Evolutionary conservation across 1,284 basidiomycete species (phyloP), one percentile per base, ranked within the genome.

Genomic region (Polyporus tsugae): DNA sequence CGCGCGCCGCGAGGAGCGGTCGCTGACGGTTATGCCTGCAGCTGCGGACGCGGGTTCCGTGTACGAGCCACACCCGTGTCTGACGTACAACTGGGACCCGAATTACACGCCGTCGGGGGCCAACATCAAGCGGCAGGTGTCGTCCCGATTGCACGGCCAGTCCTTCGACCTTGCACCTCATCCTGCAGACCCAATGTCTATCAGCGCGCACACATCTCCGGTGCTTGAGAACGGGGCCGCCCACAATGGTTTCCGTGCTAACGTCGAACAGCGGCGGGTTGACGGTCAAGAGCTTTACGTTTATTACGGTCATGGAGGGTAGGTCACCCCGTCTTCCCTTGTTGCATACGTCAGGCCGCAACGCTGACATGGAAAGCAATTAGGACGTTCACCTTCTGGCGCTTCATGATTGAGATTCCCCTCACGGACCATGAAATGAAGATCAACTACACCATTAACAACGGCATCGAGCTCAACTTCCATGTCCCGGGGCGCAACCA

Each of bases 301-400:
- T 10, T 96, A 97, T 81, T 83, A 85, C 22, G 91, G 92, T 19
- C 80, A 82, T 65, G 85, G 87, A 64, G 90, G 89, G 90, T 89
- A 72, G 63, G 87, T 78, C 2, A 22, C 17, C 38, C 3, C 25
- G 22, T 29, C 22, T 60, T 22, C 29, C 55, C 55, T 9, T 19
- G 3, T 38, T 4, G 4, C 0, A 41, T 29, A 25, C 36, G 38
- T 17, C 22, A 35, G 52, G 29, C 52, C 4, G 6, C 17, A 41
- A n/a, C 36, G n/a, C 22, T 60, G 58, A 60, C 36, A 6, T 22
- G 58, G n/a, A 22, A 41, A n/a, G 58, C 22, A n/a, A 58, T 6
- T 44, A 93, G 95, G 17, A 91, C 92, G 0, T 95, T 88, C 77
- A 95, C 95, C 1, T 99, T 99, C 82, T 99, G 96, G 95, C 87